These are phyloP conservation scores for Berberis thunbergii DNA, from an alignment of 164 flowering plant genomes.

Conservation along the genomic window DNA sequence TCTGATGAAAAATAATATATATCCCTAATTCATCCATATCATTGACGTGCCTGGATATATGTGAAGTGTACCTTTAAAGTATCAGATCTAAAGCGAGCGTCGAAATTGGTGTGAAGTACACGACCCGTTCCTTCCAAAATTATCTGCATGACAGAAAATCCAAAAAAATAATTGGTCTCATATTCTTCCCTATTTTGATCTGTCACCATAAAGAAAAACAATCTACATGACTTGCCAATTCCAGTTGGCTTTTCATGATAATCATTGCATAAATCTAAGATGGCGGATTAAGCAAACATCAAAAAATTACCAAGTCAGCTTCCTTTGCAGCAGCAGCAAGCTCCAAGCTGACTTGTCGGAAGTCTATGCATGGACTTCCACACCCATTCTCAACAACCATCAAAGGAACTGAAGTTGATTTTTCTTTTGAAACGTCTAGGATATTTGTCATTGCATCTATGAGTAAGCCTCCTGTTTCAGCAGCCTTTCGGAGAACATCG, in stretches of 20 bases:
- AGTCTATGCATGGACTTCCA: slow-evolving; percentile 96
- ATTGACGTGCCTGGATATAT: background rate
- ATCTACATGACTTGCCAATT: too few species aligned
- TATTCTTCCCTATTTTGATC: background rate
- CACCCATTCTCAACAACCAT: slow-evolving; percentile 99
- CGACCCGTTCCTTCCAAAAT: slow-evolving; percentile 99
- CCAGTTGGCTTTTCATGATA: background rate
- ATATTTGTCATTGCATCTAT: slow-evolving; percentile 83
- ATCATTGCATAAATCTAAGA: background rate
- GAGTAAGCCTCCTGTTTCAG: slow-evolving; percentile 92
- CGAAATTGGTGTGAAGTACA: slow-evolving; percentile 91
- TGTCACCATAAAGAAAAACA: background rate
- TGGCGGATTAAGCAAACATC: background rate
- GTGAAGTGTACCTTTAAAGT: slow-evolving; percentile 63
- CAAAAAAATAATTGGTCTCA: background rate
- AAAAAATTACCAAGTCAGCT: slow-evolving; percentile 74
- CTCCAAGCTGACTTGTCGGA: slow-evolving; percentile 97
- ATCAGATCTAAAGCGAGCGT: slow-evolving; percentile 83
- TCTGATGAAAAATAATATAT: too few species aligned
- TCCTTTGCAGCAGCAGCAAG: slow-evolving; percentile 92
- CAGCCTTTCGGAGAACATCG: slow-evolving; percentile 90
- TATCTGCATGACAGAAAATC: slow-evolving; percentile 33
- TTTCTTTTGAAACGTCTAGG: slow-evolving; percentile 40
- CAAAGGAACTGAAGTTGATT: slow-evolving; percentile 51
- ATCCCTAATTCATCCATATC: too few species aligned